A percentile compares a stretch with the other conserved stretches of the same genome.
Evolutionary conservation across 257 asterid genomes (phyloP).

Genomic region (Marsdenia floribunda): DNA sequence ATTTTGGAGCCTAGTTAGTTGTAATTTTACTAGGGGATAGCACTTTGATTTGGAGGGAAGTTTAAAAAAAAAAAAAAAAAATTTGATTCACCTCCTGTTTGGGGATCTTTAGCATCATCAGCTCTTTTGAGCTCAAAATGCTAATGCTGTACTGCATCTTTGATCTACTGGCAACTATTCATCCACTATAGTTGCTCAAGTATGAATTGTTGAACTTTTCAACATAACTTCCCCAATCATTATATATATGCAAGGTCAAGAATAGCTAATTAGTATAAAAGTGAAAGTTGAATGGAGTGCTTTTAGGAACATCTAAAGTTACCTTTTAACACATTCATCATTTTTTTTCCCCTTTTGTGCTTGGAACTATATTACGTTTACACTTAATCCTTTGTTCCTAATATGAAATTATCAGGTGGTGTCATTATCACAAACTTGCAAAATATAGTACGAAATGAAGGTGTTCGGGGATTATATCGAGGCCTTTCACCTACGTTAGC

Average conservation of each 20-base stretch:
- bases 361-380: neutral
- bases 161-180: neutral
- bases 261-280: neutral
- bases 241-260: neutral
- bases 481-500: slow-evolving; percentile 94
- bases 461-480: slow-evolving; percentile 85
- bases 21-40: neutral
- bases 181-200: neutral
- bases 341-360: no score
- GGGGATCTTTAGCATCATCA: neutral
- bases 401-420: slow-evolving; percentile 56
- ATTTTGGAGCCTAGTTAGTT: neutral
- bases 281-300: neutral
- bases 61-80: neutral
- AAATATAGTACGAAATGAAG: slow-evolving; percentile 64
- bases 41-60: neutral
- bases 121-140: neutral
- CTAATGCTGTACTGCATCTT: neutral
- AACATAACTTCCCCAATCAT: no score
- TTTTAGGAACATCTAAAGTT: neutral
- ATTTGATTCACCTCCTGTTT: neutral
- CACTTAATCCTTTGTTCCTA: slow-evolving; percentile 20
- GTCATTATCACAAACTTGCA: slow-evolving; percentile 74
- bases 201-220: neutral
- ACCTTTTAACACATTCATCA: neutral